Conservation (phyloP, 225 moss, liverwort and hornwort species). For the Rhytidiadelphus loreus region DNA sequence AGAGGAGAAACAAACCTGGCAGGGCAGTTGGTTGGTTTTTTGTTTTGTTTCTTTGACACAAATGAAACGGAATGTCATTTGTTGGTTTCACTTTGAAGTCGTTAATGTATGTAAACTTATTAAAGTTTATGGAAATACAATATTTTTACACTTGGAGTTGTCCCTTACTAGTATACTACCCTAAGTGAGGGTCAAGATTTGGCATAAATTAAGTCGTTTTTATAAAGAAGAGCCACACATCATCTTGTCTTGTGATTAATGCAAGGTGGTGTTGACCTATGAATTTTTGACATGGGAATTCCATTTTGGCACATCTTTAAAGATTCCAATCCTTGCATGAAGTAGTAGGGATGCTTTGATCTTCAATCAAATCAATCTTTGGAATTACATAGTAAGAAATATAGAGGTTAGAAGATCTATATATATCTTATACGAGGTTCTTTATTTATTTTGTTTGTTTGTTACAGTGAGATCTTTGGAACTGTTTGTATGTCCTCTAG, state of each 20-base stretch:
- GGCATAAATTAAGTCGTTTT: no score
- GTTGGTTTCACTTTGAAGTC: not conserved
- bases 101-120: not conserved
- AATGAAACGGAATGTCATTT: no score
- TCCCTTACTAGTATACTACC: not conserved
- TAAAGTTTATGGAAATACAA: not conserved
- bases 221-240: not conserved
- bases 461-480: no score
- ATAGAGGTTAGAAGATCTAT: not conserved
- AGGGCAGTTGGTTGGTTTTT: no score
- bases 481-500: no score
- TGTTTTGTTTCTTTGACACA: no score
- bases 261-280: accelerated
- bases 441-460: no score
- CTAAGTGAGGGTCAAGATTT: accelerated
- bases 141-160: not conserved
- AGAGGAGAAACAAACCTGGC: no score
- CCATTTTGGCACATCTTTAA: accelerated
- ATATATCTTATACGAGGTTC: no score
- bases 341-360: accelerated
- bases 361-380: not conserved
- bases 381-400: not conserved
- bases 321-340: accelerated
- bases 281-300: accelerated
- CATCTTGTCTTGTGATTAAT: not conserved